Evolutionary conservation across 116 monocot species (phyloP), one percentile per base, ranked within the genome.

Genomic region (Trichopus zeylanicus): DNA sequence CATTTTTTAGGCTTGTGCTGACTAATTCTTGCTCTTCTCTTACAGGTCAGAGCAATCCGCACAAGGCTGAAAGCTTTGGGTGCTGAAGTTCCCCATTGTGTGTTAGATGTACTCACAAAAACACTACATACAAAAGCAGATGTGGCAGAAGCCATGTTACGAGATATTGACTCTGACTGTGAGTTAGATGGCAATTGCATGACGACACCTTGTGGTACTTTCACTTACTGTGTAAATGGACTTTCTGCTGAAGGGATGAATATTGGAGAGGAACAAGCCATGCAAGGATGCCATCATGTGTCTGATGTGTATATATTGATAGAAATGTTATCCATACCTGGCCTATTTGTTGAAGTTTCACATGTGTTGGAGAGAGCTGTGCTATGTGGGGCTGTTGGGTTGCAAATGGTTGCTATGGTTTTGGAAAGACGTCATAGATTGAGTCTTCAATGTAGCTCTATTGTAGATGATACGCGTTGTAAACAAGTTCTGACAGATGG

Each of bases 21-120:
- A 16, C 21, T 55, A 26, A 11, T 56, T 33, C 20, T 1, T 68
- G 12, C 72, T 28, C 33, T 42, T 54, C 31, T 46, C 29, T 11
- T 49, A 28, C n/a, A 98, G 98, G 84, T 76, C 60, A 87, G 77
- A 78, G 85, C 80, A 46, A 72, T 98, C 30, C 84, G 98, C 51
- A 71, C 75, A 51, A 87, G 78, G 55, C 64, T 98, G 65, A 91
- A 91, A 76, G 79, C 62, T 54, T 71, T 88, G 30, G 85, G 78
- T 23, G 47, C 78, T 59, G 85, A 82, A 62, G 75, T 85, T 28
- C 76, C 91, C 57, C 80, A 72, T 0, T 82, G 80, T 74, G 77
- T 98, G 55, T 63, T 98, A 46, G 88, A 91, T 75, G 57, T 76
- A 73, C 46, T 98, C 29, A 67, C 79, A 59, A 76, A 78, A 62